phyloP scores from a whole-genome alignment of 148 eudicot genomes.

The Camellia granthamiana region DNA sequence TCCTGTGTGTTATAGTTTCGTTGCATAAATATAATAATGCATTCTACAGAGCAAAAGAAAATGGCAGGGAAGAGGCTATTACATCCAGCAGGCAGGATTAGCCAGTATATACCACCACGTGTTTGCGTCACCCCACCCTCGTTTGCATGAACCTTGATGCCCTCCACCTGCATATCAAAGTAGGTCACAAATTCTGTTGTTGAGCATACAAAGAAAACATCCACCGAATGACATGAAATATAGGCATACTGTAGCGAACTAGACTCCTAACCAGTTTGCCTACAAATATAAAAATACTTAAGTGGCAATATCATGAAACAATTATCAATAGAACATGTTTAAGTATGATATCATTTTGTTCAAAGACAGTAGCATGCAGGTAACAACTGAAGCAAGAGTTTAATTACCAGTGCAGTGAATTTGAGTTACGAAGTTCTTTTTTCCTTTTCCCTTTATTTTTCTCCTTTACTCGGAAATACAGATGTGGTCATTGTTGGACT shows the following conservation, averaged over 20 bases:
- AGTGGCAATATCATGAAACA: neutral
- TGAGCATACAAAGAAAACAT: neutral
- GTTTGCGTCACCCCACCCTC: slow-evolving; percentile 88
- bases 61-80: slow-evolving; percentile 23
- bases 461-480: neutral
- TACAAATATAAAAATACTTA: neutral
- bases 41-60: neutral
- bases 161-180: slow-evolving; percentile 59
- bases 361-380: neutral
- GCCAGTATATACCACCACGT: slow-evolving; percentile 87
- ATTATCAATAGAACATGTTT: neutral
- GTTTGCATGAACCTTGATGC: slow-evolving; percentile 89
- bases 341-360: neutral
- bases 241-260: neutral
- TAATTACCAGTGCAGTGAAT: neutral
- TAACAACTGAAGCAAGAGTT: neutral
- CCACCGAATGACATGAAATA: neutral
- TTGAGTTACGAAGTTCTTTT: neutral
- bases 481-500: neutral
- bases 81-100: slow-evolving; percentile 95
- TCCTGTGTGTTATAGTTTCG: neutral
- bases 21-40: neutral
- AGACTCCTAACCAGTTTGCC: neutral
- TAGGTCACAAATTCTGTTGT: neutral
- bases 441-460: neutral